Percentiles rank a stretch among this genome's conserved stretches.
These are phyloP conservation scores for Ramalina peruviana DNA, from an alignment of 495 filamentous ascomycete species.

Conservation along the genomic window DNA sequence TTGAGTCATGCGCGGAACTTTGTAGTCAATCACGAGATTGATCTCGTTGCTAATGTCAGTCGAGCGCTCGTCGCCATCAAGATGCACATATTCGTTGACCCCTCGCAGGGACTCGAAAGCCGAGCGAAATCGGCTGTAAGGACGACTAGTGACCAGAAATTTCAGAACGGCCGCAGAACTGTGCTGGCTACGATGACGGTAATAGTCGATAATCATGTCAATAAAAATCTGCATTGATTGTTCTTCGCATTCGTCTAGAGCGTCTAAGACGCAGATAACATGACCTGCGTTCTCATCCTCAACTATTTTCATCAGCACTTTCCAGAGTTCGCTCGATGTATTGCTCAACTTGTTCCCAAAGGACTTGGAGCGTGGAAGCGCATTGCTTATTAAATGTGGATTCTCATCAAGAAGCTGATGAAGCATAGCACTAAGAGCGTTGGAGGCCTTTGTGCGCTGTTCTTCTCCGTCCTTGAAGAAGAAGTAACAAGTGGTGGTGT, in stretches of 20 bases:
- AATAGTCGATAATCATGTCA: no score
- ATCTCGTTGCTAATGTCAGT: conserved; percentile 24
- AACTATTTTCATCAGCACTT: conserved; percentile 11
- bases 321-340: conserved; percentile 17
- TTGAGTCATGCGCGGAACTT: conserved; percentile 6
- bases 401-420: conserved; percentile 14
- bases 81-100: background rate
- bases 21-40: conserved; percentile 21
- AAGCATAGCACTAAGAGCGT: conserved; percentile 13
- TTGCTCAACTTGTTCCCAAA: conserved; percentile 10
- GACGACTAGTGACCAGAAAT: background rate
- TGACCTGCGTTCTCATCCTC: conserved; percentile 13
- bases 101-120: background rate
- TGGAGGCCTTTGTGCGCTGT: conserved; percentile 26
- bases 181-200: no score
- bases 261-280: conserved; percentile 27
- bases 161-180: background rate
- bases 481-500: conserved; percentile 31
- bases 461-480: conserved; percentile 43
- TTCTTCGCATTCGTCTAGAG: conserved; percentile 28
- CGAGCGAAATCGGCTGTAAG: background rate
- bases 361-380: conserved; percentile 8
- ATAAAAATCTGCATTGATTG: background rate
- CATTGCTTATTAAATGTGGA: conserved; percentile 15
- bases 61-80: conserved; percentile 26